Base-by-base conservation (phyloP, 345 rosid species). In the Corymbia maculata region DNA sequence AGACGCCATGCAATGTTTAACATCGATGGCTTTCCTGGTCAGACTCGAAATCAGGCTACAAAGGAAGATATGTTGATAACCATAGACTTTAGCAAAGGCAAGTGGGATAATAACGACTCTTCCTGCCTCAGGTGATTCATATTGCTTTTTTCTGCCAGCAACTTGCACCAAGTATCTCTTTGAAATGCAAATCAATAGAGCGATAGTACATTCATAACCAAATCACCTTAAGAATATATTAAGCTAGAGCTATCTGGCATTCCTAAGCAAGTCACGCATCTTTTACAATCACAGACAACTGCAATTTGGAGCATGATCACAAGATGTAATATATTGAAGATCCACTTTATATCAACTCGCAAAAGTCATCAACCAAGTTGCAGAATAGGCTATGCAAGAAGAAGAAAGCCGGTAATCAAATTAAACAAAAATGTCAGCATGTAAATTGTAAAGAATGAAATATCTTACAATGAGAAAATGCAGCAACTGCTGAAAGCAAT, bases 401-500 rank as follows among this genome's bases (percentile, higher is more conserved):
- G 53, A 68, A 44, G 79, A 61, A 52, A 49, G 36, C 22, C 10
- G 10, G 52, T 52, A 30, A 66, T 42, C 22, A 10, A 44, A 52
- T 52, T 24, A 53, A 53, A 13, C 2, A 55, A 51, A 24, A 30
- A 52, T 36, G 59, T 51, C 86, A 45, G 32, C 53, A 36, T 52
- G 21, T 8, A 53, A 52, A 68, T 85, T 4, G 52, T 42, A 68
- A 68, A 92, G 85, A 80, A 32, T 26, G 57, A 86, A 87, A 75
- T 53, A 68, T 75, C 94, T 94, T 94, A 96, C 99, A 88, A 90
- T 96, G 94, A 22, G 95, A 93, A 87, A 96, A 93, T 80, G 98
- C 97, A 80, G 98, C 96, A 91, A 94, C 94, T 42, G 98, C 99
- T 79, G 99, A 93, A 82, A 96, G 95, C 91, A 97, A 88, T 86